Evolutionary conservation across 108 stramenopile genomes (phyloP).

Genomic region (Cyclostephanos invisitatus): DNA sequence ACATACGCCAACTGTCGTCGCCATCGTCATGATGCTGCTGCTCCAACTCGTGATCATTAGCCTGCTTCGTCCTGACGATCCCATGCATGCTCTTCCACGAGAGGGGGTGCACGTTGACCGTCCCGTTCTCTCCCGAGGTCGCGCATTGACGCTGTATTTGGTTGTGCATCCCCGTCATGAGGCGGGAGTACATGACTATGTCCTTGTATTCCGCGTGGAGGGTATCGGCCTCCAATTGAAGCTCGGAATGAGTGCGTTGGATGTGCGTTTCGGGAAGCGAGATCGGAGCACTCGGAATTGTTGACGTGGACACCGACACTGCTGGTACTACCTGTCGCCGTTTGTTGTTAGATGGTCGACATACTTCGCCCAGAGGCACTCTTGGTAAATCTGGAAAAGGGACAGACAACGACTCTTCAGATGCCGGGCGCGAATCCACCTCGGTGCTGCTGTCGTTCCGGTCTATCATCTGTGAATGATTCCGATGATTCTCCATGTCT

Average conservation of each 20-base stretch:
- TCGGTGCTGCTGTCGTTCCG: too few species aligned
- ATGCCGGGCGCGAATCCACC: too few species aligned
- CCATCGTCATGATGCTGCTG: constrained; percentile 5
- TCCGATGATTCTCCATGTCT: too few species aligned
- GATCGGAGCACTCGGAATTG: constrained; percentile 8
- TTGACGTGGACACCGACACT: too few species aligned
- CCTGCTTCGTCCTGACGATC: constrained; percentile 17
- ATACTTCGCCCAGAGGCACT: too few species aligned
- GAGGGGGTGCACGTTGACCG: constrained; percentile 12
- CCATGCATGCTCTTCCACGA: constrained; percentile 17
- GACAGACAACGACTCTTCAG: too few species aligned
- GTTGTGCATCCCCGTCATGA: constrained; percentile 11
- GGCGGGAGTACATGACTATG: constrained; percentile 17
- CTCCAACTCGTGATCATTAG: constrained; percentile 18
- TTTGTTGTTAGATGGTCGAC: too few species aligned
- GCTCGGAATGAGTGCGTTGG: constrained; percentile 17
- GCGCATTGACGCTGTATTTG: constrained; percentile 10
- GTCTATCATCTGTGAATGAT: too few species aligned
- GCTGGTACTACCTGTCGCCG: too few species aligned
- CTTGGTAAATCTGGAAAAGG: too few species aligned
- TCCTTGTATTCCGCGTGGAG: constrained; percentile 22
- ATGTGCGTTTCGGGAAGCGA: constrained; percentile 27
- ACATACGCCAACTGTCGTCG: neutral
- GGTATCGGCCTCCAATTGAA: constrained; percentile 12
- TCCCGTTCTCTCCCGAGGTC: neutral